Evolutionary conservation across 2,329 filamentous ascomycete species (phyloP), one percentile per base, ranked within the genome.

Genomic region (Fusarium miscanthi): DNA sequence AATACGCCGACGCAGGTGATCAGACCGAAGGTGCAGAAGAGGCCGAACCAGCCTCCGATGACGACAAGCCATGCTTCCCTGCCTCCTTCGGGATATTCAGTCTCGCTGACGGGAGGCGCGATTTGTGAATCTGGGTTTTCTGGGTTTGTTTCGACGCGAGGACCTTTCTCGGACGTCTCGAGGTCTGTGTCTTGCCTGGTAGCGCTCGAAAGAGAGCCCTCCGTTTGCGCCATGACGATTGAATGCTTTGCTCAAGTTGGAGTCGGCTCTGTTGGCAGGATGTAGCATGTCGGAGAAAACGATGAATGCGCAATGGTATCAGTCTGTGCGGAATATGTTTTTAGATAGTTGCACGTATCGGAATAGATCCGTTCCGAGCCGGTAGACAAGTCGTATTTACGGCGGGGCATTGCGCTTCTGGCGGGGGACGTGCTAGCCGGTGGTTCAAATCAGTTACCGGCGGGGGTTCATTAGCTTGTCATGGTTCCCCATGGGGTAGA

Each of bases 61-160:
- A 63, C 57, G 3, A 62, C 60, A 1, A 63, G 57, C 60, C 60
- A 63, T 25, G 60, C 60, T 10, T 62, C 56, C 5, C 14, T 16
- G 0, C 56, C 56, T 0, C 60, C 60, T 5, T 63, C 56, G 0
- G 60, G 43, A 2, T 62, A 63, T 2, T 43, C 43, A 2, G 11
- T 16, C 2, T 35, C 51, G 0, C 1, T 14, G 1, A 8, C 1
- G 0, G 25, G 21, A 1, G 27, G 8, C 2, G 5, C 1, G 4
- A 3, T 5, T 23, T 27, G 13, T 10, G n/a, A 9, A 2, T 10
- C 12, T 6, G 33, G 11, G 3, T 16, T 8, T 5, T 10, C 12
- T 6, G 33, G 11, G 3, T 16, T 8, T 5, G 35, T 4, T 17
- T 59, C 35, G 1, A 41, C 5, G 1, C 17, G 11, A 0, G 25